A percentile compares a stretch with the other conserved stretches of the same genome.
These are phyloP conservation scores for Pterocarpus macrocarpus DNA, from an alignment of 306 rosid species.

Conservation along the genomic window DNA sequence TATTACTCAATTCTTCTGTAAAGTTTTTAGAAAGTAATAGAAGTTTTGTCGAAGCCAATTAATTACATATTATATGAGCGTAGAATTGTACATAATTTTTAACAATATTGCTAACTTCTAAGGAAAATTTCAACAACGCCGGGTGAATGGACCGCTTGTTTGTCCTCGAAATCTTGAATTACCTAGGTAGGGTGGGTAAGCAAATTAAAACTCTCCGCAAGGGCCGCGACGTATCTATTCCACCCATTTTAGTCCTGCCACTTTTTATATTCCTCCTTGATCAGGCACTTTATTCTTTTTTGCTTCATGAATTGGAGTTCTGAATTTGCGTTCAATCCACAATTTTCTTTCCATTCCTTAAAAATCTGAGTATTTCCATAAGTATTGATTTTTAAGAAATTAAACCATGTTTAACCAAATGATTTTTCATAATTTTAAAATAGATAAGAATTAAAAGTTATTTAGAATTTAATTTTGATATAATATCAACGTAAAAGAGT, in stretches of 20 bases:
- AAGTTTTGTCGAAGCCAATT: background rate
- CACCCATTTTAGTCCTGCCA: background rate
- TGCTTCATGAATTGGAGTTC: background rate
- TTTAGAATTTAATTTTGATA: no score
- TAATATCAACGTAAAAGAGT: no score
- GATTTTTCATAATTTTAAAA: no score
- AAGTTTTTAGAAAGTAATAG: background rate
- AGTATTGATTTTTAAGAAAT: background rate
- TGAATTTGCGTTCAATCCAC: background rate
- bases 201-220: background rate
- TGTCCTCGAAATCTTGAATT: background rate
- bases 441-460: no score
- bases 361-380: background rate
- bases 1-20: no score
- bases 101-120: no score
- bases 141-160: background rate
- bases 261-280: constrained; percentile 28
- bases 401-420: background rate
- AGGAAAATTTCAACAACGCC: no score
- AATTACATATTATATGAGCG: no score
- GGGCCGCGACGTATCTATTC: constrained; percentile 17
- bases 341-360: background rate
- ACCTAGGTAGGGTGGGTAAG: background rate
- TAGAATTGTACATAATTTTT: no score
- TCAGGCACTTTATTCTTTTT: constrained; percentile 3